A percentile compares a stretch with the other conserved stretches of the same genome.
Evolutionary conservation across 148 eudicot genomes (phyloP).

Genomic region (Linanthus parryae): DNA sequence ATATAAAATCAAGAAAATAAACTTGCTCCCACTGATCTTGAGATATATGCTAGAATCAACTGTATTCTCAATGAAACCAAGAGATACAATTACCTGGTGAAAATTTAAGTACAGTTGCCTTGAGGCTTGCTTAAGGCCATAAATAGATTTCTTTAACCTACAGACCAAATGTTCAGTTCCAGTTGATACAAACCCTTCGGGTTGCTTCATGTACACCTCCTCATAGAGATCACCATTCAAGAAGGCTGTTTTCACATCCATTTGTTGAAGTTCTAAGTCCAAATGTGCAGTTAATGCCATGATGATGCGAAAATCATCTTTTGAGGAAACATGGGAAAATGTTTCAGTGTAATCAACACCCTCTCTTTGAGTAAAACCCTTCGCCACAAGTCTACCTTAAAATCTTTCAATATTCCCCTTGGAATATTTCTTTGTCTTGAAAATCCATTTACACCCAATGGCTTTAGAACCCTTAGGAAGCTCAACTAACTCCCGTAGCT

Average conservation of each 20-base stretch:
- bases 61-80: not conserved
- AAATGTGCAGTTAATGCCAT: not conserved
- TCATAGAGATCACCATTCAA: not conserved
- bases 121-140: not conserved
- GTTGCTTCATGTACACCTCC: not conserved
- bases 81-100: not conserved
- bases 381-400: not conserved
- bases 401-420: not conserved
- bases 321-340: not conserved
- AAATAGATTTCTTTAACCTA: not conserved
- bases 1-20: too few species aligned
- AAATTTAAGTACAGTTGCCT: too few species aligned
- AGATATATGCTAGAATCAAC: not conserved
- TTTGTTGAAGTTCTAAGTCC: conserved; percentile 7
- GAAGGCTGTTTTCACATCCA: not conserved
- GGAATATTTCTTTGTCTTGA: not conserved
- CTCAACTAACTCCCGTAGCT: conserved; percentile 1
- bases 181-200: not conserved
- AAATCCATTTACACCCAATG: not conserved
- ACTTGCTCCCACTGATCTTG: not conserved
- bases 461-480: not conserved
- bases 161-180: not conserved
- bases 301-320: not conserved
- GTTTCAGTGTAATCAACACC: not conserved
- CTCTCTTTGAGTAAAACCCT: not conserved